Conservation (phyloP, 1,284 basidiomycete genomes). For the Leccinum holopus region DNA sequence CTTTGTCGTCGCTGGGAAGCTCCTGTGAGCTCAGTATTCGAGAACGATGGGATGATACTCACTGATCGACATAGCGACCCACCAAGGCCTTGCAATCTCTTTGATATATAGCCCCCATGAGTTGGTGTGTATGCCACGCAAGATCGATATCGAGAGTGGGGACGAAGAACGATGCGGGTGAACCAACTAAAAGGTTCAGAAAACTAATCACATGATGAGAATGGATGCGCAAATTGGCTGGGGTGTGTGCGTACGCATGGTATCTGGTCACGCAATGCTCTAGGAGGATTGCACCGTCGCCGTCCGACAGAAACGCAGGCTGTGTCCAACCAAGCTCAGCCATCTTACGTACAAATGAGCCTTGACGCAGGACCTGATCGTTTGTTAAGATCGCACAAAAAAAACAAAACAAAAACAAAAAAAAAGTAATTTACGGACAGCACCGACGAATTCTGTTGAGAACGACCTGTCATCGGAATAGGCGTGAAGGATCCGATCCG, state of each 20-base stretch:
- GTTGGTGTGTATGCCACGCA: slow-evolving; percentile 48
- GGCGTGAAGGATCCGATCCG: too few species aligned
- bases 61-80: slow-evolving; percentile 44
- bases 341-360: too few species aligned
- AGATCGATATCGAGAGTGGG: slow-evolving; percentile 49
- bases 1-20: slow-evolving; percentile 45
- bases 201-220: slow-evolving; percentile 31
- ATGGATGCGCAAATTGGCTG: background rate
- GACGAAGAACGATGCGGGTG: slow-evolving; percentile 40
- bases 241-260: too few species aligned
- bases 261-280: too few species aligned
- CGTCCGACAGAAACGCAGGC: too few species aligned
- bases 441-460: background rate
- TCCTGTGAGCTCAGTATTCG: background rate
- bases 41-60: slow-evolving; percentile 6
- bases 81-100: slow-evolving; percentile 33
- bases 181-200: slow-evolving; percentile 32
- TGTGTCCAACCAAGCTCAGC: too few species aligned
- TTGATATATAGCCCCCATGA: slow-evolving; percentile 34
- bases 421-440: too few species aligned
- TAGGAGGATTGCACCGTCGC: too few species aligned
- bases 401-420: too few species aligned
- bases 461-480: slow-evolving; percentile 43
- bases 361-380: too few species aligned
- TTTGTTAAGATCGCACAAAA: too few species aligned